Base-by-base conservation (phyloP, 441 rosid species). In the Gossypium davidsonii region DNA sequence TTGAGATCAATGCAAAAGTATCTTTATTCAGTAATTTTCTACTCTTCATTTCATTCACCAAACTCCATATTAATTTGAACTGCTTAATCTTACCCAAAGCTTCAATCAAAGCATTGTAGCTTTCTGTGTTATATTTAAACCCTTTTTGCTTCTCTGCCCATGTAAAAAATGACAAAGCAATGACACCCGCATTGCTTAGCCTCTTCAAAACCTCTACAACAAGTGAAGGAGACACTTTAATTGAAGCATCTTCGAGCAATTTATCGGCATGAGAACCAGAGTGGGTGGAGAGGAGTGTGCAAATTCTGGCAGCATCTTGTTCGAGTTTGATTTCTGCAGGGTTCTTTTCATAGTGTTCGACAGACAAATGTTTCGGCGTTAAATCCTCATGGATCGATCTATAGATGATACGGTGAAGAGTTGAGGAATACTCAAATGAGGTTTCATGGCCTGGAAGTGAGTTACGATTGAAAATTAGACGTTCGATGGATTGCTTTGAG, bases 51-150 rank as follows among this genome's bases (percentile, higher is more conserved):
- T 90, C 96, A 53, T 56, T 79, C 37, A 91, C 93, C 12, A 91
- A 63, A 49, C 70, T 75, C 97, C 93, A 91, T 4, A 84, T 75
- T 57, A 86, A 28, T 48, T 82, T 89, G 78, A 93, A 90, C 73
- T 93, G 97, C 77, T 87, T 93, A 72, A 91, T 88, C 84, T 91
- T 93, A 5, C 94, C 96, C 28, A 91, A 81, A 31, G 97, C 85
- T 39, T 89, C 97, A 70, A 93, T 89, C 80, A 91, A 61, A 1
- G 82, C 86, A 34, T 91, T 88, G 84, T 91, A 93, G 82, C 85
- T 90, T n/a, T 87, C 81, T 2, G 92, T 74, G 9, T 69, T 74
- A 42, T 91, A 74, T 70, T 83, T 62, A 69, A 85, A 93, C 70
- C 88, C 88, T 48, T 80, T 74, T 75, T 83, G 91, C 78, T 80